phyloP scores from a whole-genome alignment of 371 early-diverging fungal species.

The Apophysomyces trapeziformis region DNA sequence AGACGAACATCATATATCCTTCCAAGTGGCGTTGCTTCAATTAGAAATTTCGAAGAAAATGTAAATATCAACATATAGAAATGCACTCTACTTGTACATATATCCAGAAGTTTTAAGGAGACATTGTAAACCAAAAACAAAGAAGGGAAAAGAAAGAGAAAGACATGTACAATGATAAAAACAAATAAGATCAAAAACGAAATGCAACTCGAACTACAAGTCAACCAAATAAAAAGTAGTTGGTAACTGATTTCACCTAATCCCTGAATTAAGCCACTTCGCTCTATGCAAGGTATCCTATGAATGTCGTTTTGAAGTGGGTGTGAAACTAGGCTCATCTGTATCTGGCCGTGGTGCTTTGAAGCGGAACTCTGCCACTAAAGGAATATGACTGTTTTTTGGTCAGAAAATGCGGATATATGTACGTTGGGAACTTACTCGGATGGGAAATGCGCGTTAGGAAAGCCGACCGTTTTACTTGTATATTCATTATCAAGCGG shows the following conservation, averaged over 20 bases:
- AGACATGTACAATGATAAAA: background rate
- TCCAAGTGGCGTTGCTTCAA: too few relatives aligned
- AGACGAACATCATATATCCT: too few relatives aligned
- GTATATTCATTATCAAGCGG: slow-evolving; percentile 86
- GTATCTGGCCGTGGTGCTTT: background rate
- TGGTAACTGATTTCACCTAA: background rate
- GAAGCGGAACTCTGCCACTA: background rate
- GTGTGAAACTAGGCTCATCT: background rate
- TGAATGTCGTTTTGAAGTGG: background rate
- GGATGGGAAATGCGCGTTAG: slow-evolving; percentile 92
- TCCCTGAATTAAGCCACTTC: background rate
- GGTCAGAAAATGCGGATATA: background rate
- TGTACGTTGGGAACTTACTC: slow-evolving; percentile 63
- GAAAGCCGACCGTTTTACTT: slow-evolving; percentile 88
- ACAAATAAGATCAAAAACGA: background rate
- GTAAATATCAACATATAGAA: too few relatives aligned
- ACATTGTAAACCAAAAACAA: background rate
- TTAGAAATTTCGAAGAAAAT: too few relatives aligned
- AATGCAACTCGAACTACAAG: background rate
- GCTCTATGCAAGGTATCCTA: background rate
- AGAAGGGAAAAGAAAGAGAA: background rate
- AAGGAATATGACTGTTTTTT: background rate
- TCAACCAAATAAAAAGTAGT: background rate
- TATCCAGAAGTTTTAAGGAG: background rate
- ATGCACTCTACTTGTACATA: background rate